A percentile compares a stretch with the other conserved stretches of the same genome.
Evolutionary conservation across 108 stramenopile species (phyloP).

Genomic region (Cyclotella choctawhatcheeana): DNA sequence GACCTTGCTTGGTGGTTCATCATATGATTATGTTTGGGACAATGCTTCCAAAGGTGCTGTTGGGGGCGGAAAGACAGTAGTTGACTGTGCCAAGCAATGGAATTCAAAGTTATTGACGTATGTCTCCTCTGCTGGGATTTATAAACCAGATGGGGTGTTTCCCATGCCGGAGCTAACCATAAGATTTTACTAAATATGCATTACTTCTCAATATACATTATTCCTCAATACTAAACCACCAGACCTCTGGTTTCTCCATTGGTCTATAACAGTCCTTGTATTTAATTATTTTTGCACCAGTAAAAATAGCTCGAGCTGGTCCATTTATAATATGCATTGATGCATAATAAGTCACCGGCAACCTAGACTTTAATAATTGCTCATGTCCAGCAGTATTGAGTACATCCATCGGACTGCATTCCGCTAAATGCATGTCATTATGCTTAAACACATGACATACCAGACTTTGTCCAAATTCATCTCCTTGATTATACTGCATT

Average conservation of each 20-base stretch:
- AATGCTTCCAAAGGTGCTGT: slow-evolving; percentile 80
- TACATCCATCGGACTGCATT: neutral
- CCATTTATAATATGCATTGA: neutral
- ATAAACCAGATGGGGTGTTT: slow-evolving; percentile 68
- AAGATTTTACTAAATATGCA: too few species aligned
- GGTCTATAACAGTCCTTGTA: neutral
- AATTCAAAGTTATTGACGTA: slow-evolving; percentile 75
- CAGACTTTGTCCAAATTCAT: neutral
- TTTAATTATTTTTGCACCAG: neutral
- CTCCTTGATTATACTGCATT: neutral
- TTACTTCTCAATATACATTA: too few species aligned
- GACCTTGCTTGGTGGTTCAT: slow-evolving; percentile 46
- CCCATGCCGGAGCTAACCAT: slow-evolving; percentile 89
- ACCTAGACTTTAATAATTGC: neutral
- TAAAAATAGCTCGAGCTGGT: neutral
- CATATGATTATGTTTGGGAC: slow-evolving; percentile 88
- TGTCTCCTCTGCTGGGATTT: slow-evolving; percentile 82
- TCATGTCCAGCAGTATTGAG: neutral
- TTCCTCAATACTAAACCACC: neutral
- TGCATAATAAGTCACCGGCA: neutral
- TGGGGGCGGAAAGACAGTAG: slow-evolving; percentile 71
- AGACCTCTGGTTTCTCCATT: neutral
- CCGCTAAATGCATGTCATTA: neutral
- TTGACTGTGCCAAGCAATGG: slow-evolving; percentile 75
- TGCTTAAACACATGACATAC: neutral